phyloP scores from a whole-genome alignment of 2,329 filamentous ascomycete species.

The Alternaria consortialis region DNA sequence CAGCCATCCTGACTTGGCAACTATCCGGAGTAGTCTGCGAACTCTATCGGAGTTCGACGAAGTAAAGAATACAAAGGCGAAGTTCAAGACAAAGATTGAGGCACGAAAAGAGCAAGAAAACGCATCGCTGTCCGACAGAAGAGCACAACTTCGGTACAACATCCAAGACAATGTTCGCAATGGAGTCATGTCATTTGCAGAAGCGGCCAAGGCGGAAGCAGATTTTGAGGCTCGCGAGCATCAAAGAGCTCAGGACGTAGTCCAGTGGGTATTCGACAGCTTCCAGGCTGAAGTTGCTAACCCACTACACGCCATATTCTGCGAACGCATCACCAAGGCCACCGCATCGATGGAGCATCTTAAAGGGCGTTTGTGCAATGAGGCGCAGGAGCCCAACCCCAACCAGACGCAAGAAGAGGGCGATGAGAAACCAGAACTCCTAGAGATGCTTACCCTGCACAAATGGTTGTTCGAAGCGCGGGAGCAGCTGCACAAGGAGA shows the following conservation, averaged over 20 bases:
- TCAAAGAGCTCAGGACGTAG: slow-evolving; percentile 73
- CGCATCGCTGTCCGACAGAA: slow-evolving; percentile 66
- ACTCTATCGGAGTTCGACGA: slow-evolving; percentile 77
- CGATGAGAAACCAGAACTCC: slow-evolving; percentile 89
- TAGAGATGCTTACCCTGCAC: slow-evolving; percentile 91
- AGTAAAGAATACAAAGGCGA: slow-evolving; percentile 72
- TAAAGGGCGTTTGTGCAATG: slow-evolving; percentile 74
- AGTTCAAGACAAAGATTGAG: slow-evolving; percentile 60
- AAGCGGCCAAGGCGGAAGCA: slow-evolving; percentile 82
- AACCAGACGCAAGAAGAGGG: slow-evolving; percentile 94
- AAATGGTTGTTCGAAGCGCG: slow-evolving; percentile 97
- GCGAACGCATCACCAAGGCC: slow-evolving; percentile 75
- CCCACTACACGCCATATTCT: slow-evolving; percentile 82
- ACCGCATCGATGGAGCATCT: slow-evolving; percentile 81
- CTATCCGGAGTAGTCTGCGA: slow-evolving; percentile 78
- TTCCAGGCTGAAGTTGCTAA: slow-evolving; percentile 86
- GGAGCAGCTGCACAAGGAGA: slow-evolving; percentile 84
- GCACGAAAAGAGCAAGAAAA: slow-evolving; percentile 63
- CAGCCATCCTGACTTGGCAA: slow-evolving; percentile 86
- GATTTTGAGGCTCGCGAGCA: slow-evolving; percentile 77
- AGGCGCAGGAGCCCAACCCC: slow-evolving; percentile 72
- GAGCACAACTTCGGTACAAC: slow-evolving; percentile 73
- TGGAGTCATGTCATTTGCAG: slow-evolving; percentile 81
- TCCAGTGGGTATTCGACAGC: slow-evolving; percentile 81
- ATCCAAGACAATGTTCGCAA: slow-evolving; percentile 81